Conservation (phyloP, 805 yeast genomes). For the Schwanniomyces vanrijiae region DNA sequence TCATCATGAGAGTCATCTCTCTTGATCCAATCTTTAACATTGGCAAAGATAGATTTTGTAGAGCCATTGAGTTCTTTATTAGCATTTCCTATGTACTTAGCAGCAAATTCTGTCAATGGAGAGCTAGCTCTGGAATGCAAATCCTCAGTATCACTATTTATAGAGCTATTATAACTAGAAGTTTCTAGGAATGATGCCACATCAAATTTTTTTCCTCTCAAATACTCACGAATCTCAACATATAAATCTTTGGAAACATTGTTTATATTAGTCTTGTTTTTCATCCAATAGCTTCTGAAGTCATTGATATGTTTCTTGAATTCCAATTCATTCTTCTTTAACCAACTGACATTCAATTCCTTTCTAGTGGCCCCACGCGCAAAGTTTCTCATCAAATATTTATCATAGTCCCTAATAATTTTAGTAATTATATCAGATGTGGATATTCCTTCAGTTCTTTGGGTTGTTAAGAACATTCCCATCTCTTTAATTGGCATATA, state of each 20-base stretch:
- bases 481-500: slow-evolving; percentile 87
- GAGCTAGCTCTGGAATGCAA: slow-evolving; percentile 33
- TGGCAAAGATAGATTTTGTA: slow-evolving; percentile 33
- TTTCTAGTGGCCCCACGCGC: slow-evolving; percentile 97
- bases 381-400: slow-evolving; percentile 93
- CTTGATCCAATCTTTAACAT: slow-evolving; percentile 43
- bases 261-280: slow-evolving; percentile 65
- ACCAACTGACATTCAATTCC: slow-evolving; percentile 95
- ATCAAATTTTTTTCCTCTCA: slow-evolving; percentile 48
- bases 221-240: slow-evolving; percentile 77
- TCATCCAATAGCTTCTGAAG: slow-evolving; percentile 82
- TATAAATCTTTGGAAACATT: slow-evolving; percentile 80
- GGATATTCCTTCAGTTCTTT: slow-evolving; percentile 94
- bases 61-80: slow-evolving; percentile 35
- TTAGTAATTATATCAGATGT: slow-evolving; percentile 95
- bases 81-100: slow-evolving; percentile 60
- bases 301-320: slow-evolving; percentile 86
- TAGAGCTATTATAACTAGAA: slow-evolving; percentile 11
- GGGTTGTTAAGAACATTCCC: slow-evolving; percentile 92
- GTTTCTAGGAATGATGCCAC: slow-evolving; percentile 25
- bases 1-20: slow-evolving; percentile 35
- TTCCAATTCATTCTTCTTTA: slow-evolving; percentile 94
- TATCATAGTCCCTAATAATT: slow-evolving; percentile 93
- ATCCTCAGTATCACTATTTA: slow-evolving; percentile 31
- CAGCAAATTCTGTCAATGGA: slow-evolving; percentile 69